A percentile compares a stretch with the other conserved stretches of the same genome.
Evolutionary conservation across 176 grass and related monocot genomes (phyloP).

Genomic region (Themeda triandra): DNA sequence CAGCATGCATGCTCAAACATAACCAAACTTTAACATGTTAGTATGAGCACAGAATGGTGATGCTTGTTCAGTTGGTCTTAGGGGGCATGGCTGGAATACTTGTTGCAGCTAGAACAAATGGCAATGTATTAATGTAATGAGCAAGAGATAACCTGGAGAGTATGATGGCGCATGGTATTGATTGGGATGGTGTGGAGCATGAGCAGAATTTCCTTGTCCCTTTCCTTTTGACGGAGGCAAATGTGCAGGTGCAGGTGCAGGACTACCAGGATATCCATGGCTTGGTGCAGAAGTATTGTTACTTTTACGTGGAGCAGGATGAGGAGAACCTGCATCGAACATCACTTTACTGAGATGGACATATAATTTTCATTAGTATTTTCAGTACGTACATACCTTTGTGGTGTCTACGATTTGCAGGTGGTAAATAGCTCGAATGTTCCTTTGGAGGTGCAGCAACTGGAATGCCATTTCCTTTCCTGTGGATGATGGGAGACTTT

Average conservation of each 20-base stretch:
- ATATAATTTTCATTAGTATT: background rate
- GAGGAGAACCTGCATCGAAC: conserved; percentile 39
- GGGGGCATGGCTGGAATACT: conserved; percentile 30
- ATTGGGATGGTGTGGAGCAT: conserved; percentile 43
- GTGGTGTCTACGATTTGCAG: conserved; percentile 34
- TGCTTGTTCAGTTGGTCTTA: conserved; percentile 35
- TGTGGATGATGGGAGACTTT: conserved; percentile 32
- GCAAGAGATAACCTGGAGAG: conserved; percentile 50
- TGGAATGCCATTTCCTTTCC: conserved; percentile 43
- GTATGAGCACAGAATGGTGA: conserved; percentile 16
- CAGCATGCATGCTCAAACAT: background rate
- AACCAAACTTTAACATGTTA: conserved; percentile 13
- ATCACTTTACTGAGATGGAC: conserved; percentile 14
- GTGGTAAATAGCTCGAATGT: conserved; percentile 33
- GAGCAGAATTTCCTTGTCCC: conserved; percentile 30
- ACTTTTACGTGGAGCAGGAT: conserved; percentile 51
- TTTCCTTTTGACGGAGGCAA: conserved; percentile 46
- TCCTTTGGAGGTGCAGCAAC: conserved; percentile 52
- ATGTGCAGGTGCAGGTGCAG: conserved; percentile 50
- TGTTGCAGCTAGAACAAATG: conserved; percentile 41
- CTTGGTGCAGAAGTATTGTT: conserved; percentile 39
- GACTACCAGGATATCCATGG: conserved; percentile 44
- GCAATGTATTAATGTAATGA: conserved; percentile 22
- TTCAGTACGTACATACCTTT: conserved; percentile 31
- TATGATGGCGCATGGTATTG: conserved; percentile 34